A percentile compares a stretch with the other conserved stretches of the same genome.
Conservation (phyloP, 1,284 basidiomycete genomes). For the Lignosus rhinocerotis region DNA sequence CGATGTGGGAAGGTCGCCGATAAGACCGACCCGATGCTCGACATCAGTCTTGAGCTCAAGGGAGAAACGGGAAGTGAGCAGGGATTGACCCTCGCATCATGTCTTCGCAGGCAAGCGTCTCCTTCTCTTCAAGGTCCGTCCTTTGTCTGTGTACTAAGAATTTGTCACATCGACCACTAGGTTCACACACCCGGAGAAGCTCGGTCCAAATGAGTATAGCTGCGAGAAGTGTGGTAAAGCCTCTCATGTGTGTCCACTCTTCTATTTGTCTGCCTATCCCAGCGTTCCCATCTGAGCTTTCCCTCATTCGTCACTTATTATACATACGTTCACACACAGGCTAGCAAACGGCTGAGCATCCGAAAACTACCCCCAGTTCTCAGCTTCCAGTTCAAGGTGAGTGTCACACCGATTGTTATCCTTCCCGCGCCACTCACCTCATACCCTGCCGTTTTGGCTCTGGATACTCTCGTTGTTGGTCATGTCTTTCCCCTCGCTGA, state of each 20-base stretch:
- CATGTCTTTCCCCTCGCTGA: background rate
- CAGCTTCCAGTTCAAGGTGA: conserved; percentile 94
- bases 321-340: conserved; percentile 40
- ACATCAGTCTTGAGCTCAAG: conserved; percentile 86
- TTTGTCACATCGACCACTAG: conserved; percentile 38
- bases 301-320: conserved; percentile 11
- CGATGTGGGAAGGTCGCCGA: conserved; percentile 74
- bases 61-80: conserved; percentile 47
- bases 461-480: background rate
- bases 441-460: background rate
- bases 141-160: conserved; percentile 1
- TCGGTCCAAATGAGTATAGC: conserved; percentile 71
- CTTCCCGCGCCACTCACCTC: conserved; percentile 8
- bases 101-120: conserved; percentile 60
- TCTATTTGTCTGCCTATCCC: background rate
- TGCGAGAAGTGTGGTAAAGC: conserved; percentile 74
- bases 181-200: conserved; percentile 76
- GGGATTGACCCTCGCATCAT: conserved; percentile 66
- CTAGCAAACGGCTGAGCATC: conserved; percentile 84
- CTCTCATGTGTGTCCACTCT: conserved; percentile 49
- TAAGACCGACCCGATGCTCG: conserved; percentile 88
- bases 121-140: background rate
- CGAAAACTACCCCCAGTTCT: conserved; percentile 87
- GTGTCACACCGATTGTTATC: conserved; percentile 1
- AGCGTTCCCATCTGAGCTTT: background rate